A percentile compares a stretch with the other conserved stretches of the same genome.
These are phyloP conservation scores for Leccinum broughii DNA, from an alignment of 768 basidiomycete species.

Conservation along the genomic window DNA sequence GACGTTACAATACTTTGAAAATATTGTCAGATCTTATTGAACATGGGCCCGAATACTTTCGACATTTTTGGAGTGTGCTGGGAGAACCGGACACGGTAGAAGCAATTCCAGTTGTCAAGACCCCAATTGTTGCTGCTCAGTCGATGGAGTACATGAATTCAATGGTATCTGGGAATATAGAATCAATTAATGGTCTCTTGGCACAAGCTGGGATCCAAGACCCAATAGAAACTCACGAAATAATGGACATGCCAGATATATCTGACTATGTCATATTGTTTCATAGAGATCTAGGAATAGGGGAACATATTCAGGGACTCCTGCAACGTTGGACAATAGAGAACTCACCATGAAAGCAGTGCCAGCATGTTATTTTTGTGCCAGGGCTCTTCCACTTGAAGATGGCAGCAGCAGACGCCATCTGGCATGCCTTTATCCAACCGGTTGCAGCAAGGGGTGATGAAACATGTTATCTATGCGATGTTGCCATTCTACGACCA, in stretches of 20 bases:
- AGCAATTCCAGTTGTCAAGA: background rate
- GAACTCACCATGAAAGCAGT: slow-evolving; percentile 25
- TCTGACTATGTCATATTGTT: background rate
- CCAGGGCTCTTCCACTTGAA: slow-evolving; percentile 38
- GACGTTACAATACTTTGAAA: background rate
- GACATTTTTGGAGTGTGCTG: background rate
- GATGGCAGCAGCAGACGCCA: slow-evolving; percentile 32
- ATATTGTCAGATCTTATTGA: background rate
- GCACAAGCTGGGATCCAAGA: background rate
- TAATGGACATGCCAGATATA: background rate
- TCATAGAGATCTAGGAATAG: slow-evolving; percentile 3
- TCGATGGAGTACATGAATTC: background rate
- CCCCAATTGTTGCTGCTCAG: background rate
- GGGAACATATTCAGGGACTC: background rate
- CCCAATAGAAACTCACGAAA: background rate
- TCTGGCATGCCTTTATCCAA: slow-evolving; percentile 17
- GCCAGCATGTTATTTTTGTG: slow-evolving; percentile 37
- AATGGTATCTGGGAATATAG: slow-evolving; percentile 4
- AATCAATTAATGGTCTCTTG: background rate
- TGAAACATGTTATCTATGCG: slow-evolving; percentile 19
- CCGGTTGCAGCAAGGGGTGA: slow-evolving; percentile 7
- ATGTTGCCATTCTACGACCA: slow-evolving; percentile 27
- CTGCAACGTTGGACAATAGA: background rate
- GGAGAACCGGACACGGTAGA: background rate
- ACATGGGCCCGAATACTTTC: background rate